Evolutionary conservation across 169 alveolate species (phyloP).

Genomic region (Babesia bovis): DNA sequence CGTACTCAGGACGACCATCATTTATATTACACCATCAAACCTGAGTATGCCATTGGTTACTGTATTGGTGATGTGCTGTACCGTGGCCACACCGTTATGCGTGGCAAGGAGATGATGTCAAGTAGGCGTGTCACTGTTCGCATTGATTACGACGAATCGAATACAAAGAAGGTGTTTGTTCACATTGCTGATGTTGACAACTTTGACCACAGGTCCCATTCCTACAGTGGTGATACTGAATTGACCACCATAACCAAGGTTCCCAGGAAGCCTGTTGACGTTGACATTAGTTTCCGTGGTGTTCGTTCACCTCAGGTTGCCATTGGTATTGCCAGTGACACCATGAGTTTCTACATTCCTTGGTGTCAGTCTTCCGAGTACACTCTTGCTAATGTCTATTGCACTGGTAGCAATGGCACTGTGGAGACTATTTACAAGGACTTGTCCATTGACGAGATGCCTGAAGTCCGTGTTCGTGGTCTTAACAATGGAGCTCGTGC

Average conservation of each 20-base stretch:
- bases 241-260: not conserved
- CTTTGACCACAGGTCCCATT: not conserved
- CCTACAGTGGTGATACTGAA: not conserved
- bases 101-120: conserved; percentile 4
- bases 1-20: conserved; percentile 6
- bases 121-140: conserved; percentile 23
- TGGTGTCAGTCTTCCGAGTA: conserved; percentile 43
- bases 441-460: conserved; percentile 6
- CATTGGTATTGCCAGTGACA: conserved; percentile 2
- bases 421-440: not conserved
- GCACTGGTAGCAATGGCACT: conserved; percentile 2
- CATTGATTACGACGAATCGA: not conserved
- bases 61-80: conserved; percentile 41
- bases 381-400: conserved; percentile 22
- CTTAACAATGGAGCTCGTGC: not conserved
- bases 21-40: conserved; percentile 9
- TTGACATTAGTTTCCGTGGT: conserved; percentile 27
- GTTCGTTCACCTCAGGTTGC: not conserved
- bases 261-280: conserved; percentile 15
- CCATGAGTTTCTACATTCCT: conserved; percentile 19
- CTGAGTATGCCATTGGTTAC: conserved; percentile 26
- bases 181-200: conserved; percentile 1
- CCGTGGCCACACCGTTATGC: conserved; percentile 8
- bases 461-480: conserved; percentile 19
- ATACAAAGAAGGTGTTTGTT: not conserved